Base-by-base conservation (phyloP, 192 early-diverging fungal genomes). In the Linnemannia hyalina region DNA sequence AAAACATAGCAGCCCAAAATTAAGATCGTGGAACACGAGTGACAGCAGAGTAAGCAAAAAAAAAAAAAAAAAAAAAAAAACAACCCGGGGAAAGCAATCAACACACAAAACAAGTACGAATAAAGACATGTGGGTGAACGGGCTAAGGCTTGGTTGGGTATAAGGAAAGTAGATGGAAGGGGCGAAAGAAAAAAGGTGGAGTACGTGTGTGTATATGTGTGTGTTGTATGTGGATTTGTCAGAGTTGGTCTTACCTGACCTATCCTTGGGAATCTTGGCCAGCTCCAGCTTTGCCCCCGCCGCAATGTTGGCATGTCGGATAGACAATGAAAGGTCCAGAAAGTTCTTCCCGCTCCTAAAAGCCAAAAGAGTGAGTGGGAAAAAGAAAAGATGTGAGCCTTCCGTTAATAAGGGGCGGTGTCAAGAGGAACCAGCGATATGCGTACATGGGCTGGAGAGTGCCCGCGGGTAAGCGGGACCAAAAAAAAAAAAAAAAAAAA, bases 231-330 rank as follows among this genome's bases (percentile, higher is more conserved):
- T 40, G 35, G 7, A 38, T 41, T 54, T 41, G 18, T 16, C 72
- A 73, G 13, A 41, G 4, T 32, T 35, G 32, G 60, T 65, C 69
- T 73, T 81, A 86, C 85, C 89, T 83, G 70, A 91, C 88, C 26
- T 81, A 52, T 72, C 77, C 78, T 68, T 73, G 76, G 74, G 76
- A 18, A 60, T 63, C 42, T 52, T 76, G 23, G 88, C 81, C 23
- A 98, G 89, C 46, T 89, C 89, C 10, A 98, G 91, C 76, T 93
- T 96, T 68, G 96, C 96, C 20, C 95, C 95, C 4, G 94, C 88
- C 5, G 96, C 94, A 44, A 98, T 87, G 81, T 96, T 97, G 42
- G 95, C 95, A 88, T 97, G 95, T 46, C 96, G 93, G 23, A 97
- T 90, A 2, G 94, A 90, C 15, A 96, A 88, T 9, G 96, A 92